These are phyloP conservation scores for Colletotrichum lini DNA, from an alignment of 2,329 filamentous ascomycete genomes.

Conservation along the genomic window DNA sequence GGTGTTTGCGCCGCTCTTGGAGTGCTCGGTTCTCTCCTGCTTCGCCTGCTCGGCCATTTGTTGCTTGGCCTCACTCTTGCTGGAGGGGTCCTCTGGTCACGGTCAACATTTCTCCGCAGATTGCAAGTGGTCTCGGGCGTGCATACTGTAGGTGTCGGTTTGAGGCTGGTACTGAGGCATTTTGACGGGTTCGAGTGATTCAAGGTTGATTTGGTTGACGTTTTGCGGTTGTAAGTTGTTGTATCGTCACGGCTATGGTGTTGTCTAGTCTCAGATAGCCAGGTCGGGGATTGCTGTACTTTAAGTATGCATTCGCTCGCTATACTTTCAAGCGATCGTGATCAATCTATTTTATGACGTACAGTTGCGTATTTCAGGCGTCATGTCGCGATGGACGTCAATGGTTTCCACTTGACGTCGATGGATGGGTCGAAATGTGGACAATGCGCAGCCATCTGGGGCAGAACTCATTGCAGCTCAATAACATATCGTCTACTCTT, in stretches of 20 bases:
- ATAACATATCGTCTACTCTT: too few species aligned
- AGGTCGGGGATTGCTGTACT: neutral
- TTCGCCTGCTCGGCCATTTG: constrained; percentile 19
- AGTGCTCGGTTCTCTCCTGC: constrained; percentile 25
- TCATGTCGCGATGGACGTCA: neutral
- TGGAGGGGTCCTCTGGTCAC: constrained; percentile 12
- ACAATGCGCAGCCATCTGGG: neutral
- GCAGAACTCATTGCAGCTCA: neutral
- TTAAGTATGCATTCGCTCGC: neutral
- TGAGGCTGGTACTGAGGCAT: constrained; percentile 30
- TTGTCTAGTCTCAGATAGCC: too few species aligned
- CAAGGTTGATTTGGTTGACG: neutral
- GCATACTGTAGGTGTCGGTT: constrained; percentile 26
- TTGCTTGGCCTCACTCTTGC: constrained; percentile 22
- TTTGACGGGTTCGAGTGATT: neutral
- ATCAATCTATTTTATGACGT: neutral
- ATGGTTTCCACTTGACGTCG: constrained; percentile 22
- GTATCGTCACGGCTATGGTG: too few species aligned
- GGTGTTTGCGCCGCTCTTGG: constrained; percentile 31
- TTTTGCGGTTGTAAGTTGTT: neutral
- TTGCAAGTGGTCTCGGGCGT: neutral
- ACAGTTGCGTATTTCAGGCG: constrained; percentile 1
- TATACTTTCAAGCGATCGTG: too few species aligned
- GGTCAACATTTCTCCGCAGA: neutral
- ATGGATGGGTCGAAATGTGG: constrained; percentile 22